Base-by-base conservation (phyloP, 23 red algal species). In the Chondrus crispus region DNA sequence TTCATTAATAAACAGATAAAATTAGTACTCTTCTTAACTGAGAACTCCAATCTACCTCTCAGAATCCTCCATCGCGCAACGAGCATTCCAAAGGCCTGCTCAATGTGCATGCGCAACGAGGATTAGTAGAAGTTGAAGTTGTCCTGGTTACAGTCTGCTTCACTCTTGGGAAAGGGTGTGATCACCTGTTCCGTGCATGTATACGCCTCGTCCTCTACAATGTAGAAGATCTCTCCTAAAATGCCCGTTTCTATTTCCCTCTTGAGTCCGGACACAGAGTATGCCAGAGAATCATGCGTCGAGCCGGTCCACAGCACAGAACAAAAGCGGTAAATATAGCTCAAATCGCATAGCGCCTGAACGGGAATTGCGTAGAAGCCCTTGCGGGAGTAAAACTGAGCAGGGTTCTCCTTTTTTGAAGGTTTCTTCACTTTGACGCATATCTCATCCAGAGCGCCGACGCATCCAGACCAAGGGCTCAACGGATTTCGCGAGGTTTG, bases 271-370 rank as follows among this genome's bases (percentile, higher is more conserved):
- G 81, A 85, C 0, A 85, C 58, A 44, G 81, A 28, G 30, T 64
- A 60, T 20, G 53, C 81, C 0, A 85, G 13, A 46, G 81, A 28
- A 44, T 85, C 81, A 68, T 85, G 57, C n/a, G 81, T 85, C 9
- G 81, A 85, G 18, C 81, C 81, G 33, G 24, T 43, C 19, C 50
- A 85, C 20, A 53, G 49, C 12, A 85, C 48, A 2, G 50, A 85
- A 2, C 30, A 36, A 68, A 63, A 32, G 0, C 63, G 16, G 62
- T 41, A 85, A 16, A 0, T 30, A 44, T 85, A 85, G 30, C 29
- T 40, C 18, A 58, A 68, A 19, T 85, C 81, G 1, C 63, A 40
- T 6, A 85, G 13, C 10, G 81, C 57, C 48, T 85, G 81, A 22
- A 85, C 57, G 18, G 81, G 81, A 3, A 85, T 53, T 0, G 3